Percentiles rank a stretch among this genome's conserved stretches.
Evolutionary conservation across 2,329 filamentous ascomycete genomes (phyloP).

Genomic region (Niveomyces coronatus): DNA sequence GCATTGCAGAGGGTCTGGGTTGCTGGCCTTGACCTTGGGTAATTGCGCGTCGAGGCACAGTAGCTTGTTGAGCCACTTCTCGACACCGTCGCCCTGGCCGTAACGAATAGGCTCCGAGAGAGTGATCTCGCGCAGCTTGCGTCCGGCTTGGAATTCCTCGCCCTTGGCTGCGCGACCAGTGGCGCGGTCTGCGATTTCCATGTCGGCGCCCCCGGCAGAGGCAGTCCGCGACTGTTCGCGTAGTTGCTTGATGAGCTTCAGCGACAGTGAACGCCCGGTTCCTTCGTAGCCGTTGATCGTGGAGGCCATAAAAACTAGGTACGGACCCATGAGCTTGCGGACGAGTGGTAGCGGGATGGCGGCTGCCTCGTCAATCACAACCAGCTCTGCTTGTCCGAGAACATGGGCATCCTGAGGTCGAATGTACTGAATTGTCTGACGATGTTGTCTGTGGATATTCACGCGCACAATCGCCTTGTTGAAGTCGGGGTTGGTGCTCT

Average conservation of each 20-base stretch:
- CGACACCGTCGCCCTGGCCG: constrained; percentile 77
- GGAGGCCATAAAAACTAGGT: constrained; percentile 97
- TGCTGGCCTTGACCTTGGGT: constrained; percentile 69
- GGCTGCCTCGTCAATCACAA: constrained; percentile 96
- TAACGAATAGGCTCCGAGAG: constrained; percentile 93
- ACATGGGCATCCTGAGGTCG: constrained; percentile 93
- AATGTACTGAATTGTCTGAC: constrained; percentile 98
- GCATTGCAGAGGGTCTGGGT: constrained; percentile 83
- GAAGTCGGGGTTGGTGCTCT: constrained; percentile 96
- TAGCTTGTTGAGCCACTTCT: constrained; percentile 92
- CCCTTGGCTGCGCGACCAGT: constrained; percentile 65
- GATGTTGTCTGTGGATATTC: constrained; percentile 87
- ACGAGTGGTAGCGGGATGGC: constrained; percentile 92
- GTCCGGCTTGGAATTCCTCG: constrained; percentile 52
- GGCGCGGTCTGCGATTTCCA: constrained; percentile 64
- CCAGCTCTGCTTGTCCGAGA: constrained; percentile 83
- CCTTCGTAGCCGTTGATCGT: constrained; percentile 99
- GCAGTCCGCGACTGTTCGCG: constrained; percentile 77
- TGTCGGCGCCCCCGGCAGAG: constrained; percentile 43
- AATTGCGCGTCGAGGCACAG: constrained; percentile 90
- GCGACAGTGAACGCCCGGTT: constrained; percentile 83
- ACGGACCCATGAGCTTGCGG: constrained; percentile 88
- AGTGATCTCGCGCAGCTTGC: constrained; percentile 83
- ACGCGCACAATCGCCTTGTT: constrained; percentile 98
- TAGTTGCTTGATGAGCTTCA: constrained; percentile 95